Base-by-base conservation (phyloP, 1,284 basidiomycete genomes). In the Coniferiporia sulphurascens region DNA sequence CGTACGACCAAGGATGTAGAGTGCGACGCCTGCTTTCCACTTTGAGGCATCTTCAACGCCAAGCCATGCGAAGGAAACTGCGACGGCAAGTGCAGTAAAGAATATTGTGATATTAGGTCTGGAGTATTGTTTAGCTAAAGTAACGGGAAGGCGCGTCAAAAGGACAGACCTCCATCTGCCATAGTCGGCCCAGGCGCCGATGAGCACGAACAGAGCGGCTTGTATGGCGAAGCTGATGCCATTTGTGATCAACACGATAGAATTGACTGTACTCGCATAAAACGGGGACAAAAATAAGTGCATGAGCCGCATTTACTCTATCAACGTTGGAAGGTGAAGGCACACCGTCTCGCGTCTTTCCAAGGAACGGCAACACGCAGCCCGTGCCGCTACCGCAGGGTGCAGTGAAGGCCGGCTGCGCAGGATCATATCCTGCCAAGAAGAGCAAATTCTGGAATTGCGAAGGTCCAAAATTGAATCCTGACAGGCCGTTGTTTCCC, bases 131-230 rank as follows among this genome's bases (percentile, higher is more conserved):
- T 21, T n/a, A 27, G 53, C 3, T 35, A 12, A 45, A 55, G 67
- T 51, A 67, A 60, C 27, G 5, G 27, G 27, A 27, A 27, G 27
- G 27, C 27, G 27, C 27, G 2, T 5, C 27, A 27, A 27, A 27
- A 27, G 63, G n/a, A 17, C 51, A 21, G 12, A 85, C 84, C 86
- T 81, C 85, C 87, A 91, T 19, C 75, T 73, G 17, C 89, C 89
- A 69, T 89, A 92, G 69, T 91, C 89, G 1, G 88, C 88, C 81
- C 89, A 89, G 6, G 86, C 83, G 4, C 86, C 89, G 49, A 92
- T 79, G 15, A 78, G 65, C 13, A 88, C 71, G 22, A 91, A 75
- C 13, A 90, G 67, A 2, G 78, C 80, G 0, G 86, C 85, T 69
- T 89, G 86, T 34, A 90, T 77, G 0, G 86, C 87, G 66, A 90